phyloP scores from a whole-genome alignment of 164 flowering plant species.

The Akebia trifoliata region DNA sequence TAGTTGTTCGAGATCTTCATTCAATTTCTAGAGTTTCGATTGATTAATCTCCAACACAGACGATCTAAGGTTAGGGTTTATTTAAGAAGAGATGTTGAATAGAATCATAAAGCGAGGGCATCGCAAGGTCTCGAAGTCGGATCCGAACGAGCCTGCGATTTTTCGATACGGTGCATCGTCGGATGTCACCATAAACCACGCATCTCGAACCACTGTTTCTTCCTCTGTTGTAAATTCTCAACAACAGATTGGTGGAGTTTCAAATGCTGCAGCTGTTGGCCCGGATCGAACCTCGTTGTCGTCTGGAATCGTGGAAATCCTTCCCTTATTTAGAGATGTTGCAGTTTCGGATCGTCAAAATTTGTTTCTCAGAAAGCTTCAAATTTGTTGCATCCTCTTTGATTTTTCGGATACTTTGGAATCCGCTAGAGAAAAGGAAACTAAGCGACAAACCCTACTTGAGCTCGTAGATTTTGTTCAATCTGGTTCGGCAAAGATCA shows the following conservation, averaged over 20 bases:
- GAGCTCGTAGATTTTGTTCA: constrained; percentile 37
- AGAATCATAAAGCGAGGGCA: constrained; percentile 61
- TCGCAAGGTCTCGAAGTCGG: constrained; percentile 54
- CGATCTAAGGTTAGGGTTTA: background rate
- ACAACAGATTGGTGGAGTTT: constrained; percentile 5
- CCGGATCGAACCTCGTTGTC: constrained; percentile 9
- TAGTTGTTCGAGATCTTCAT: background rate
- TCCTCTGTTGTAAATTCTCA: constrained; percentile 12
- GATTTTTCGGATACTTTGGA: constrained; percentile 33
- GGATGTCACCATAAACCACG: constrained; percentile 50
- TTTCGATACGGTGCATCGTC: constrained; percentile 22
- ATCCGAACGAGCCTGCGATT: constrained; percentile 17
- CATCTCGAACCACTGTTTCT: constrained; percentile 37
- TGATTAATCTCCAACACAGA: background rate
- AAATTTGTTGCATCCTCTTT: constrained; percentile 27
- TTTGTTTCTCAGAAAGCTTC: constrained; percentile 47
- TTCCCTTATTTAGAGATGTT: constrained; percentile 54
- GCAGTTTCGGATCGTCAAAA: constrained; percentile 44
- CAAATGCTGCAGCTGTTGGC: background rate
- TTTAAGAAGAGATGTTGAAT: constrained; percentile 42
- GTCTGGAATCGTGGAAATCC: constrained; percentile 33
- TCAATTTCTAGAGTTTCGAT: background rate
- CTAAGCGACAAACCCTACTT: constrained; percentile 31
- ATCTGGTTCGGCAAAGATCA: constrained; percentile 27
- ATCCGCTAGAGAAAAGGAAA: constrained; percentile 32